Evolutionary conservation across 2,329 filamentous ascomycete genomes (phyloP).

Genomic region (Trichoderma citrinoviride): DNA sequence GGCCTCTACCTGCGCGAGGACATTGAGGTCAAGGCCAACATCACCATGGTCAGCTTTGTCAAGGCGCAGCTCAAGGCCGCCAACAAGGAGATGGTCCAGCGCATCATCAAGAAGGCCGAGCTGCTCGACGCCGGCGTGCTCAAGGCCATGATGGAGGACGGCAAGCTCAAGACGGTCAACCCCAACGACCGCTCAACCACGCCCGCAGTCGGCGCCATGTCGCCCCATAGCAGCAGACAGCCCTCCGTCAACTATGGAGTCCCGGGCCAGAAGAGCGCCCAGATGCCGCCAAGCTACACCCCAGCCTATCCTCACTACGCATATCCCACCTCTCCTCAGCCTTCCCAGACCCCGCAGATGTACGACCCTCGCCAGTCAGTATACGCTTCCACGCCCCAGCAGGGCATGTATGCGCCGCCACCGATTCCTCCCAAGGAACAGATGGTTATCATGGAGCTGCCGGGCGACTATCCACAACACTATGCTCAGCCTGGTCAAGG

Average conservation of each 20-base stretch:
- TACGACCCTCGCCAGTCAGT: constrained; percentile 22
- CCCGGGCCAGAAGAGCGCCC: neutral
- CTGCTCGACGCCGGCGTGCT: constrained; percentile 64
- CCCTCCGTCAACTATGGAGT: neutral
- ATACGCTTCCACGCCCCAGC: constrained; percentile 24
- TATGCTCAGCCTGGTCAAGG: constrained; percentile 13
- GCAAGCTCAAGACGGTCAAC: constrained; percentile 59
- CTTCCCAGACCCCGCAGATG: constrained; percentile 18
- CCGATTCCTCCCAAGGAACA: constrained; percentile 30
- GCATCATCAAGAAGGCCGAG: constrained; percentile 70
- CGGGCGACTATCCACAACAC: constrained; percentile 47
- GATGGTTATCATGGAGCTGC: constrained; percentile 42
- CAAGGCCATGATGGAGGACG: constrained; percentile 65
- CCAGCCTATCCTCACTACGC: constrained; percentile 25
- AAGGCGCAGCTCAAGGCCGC: constrained; percentile 65
- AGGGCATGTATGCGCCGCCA: constrained; percentile 28
- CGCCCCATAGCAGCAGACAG: neutral
- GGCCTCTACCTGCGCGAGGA: constrained; percentile 68
- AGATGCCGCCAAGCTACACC: constrained; percentile 39
- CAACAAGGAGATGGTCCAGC: constrained; percentile 64
- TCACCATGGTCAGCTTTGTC: constrained; percentile 63
- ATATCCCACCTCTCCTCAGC: constrained; percentile 8
- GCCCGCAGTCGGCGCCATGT: constrained; percentile 23
- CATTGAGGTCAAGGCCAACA: constrained; percentile 68
- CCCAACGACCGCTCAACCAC: constrained; percentile 49